phyloP scores from a whole-genome alignment of 2,329 filamentous ascomycete species.

The Rutstroemia sp. region DNA sequence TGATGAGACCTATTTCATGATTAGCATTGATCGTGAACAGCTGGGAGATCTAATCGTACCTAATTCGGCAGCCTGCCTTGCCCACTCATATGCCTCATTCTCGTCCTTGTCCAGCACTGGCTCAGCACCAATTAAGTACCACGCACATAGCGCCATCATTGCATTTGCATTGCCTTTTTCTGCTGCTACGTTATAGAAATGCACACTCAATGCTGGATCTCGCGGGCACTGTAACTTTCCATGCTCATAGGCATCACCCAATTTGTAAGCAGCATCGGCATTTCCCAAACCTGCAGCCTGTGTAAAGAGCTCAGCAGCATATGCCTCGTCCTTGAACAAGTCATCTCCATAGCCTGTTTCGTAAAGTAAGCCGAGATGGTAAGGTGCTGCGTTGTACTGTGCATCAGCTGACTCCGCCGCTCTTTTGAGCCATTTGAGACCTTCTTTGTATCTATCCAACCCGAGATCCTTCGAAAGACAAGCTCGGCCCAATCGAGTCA shows the following conservation, averaged over 20 bases:
- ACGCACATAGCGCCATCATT: conserved; percentile 98
- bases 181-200: conserved; percentile 93
- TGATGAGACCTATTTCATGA: conserved; percentile 30
- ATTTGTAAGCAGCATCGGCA: conserved; percentile 72
- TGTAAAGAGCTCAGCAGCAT: conserved; percentile 90
- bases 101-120: conserved; percentile 92
- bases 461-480: conserved; percentile 88
- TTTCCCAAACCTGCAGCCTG: conserved; percentile 90
- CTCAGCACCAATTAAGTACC: conserved; percentile 95
- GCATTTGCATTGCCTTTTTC: conserved; percentile 75
- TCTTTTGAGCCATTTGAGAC: conserved; percentile 92
- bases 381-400: conserved; percentile 90
- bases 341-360: conserved; percentile 92
- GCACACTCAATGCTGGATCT: conserved; percentile 87
- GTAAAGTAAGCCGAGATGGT: conserved; percentile 81
- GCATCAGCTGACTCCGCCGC: conserved; percentile 81
- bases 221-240: conserved; percentile 79
- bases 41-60: conserved; percentile 48
- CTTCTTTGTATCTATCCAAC: conserved; percentile 77
- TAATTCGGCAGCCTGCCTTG: conserved; percentile 72
- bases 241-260: conserved; percentile 97
- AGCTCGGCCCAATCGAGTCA: conserved; percentile 84
- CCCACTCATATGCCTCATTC: conserved; percentile 95
- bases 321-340: conserved; percentile 82
- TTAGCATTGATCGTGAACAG: conserved; percentile 1